phyloP scores from a whole-genome alignment of 2,329 filamentous ascomycete genomes.

The Bipolaris sorokiniana region DNA sequence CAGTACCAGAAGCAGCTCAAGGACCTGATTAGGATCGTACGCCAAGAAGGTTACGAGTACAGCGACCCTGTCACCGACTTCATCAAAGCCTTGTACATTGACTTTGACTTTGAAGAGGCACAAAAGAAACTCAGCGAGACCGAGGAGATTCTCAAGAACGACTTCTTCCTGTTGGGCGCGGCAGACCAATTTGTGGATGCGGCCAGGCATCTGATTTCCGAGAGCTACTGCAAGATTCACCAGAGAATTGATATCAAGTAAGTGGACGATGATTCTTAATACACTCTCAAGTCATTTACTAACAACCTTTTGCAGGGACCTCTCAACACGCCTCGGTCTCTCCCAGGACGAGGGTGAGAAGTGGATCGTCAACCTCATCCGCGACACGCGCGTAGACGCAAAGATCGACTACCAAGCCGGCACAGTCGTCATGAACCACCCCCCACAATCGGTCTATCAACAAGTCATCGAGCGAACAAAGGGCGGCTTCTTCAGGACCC shows the following conservation, averaged over 20 bases:
- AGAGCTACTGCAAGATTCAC: conserved; percentile 99
- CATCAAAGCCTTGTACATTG: conserved; percentile 92
- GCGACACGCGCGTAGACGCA: conserved; percentile 94
- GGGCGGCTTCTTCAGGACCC: conserved; percentile 97
- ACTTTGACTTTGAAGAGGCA: conserved; percentile 97
- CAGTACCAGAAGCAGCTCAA: conserved; percentile 99
- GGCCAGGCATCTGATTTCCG: conserved; percentile 94
- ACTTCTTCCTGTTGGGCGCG: conserved; percentile 91
- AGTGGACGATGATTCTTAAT: conserved; percentile 30
- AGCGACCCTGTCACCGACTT: conserved; percentile 95
- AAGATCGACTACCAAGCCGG: conserved; percentile 99
- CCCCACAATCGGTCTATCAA: conserved; percentile 97
- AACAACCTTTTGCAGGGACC: conserved; percentile 63
- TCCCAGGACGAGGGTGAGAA: conserved; percentile 97
- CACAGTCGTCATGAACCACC: conserved; percentile 99
- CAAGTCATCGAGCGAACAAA: conserved; percentile 99
- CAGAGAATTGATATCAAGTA: conserved; percentile 95
- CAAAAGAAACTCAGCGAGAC: conserved; percentile 85
- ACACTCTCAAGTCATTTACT: conserved; percentile 10
- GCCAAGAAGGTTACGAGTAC: conserved; percentile 98
- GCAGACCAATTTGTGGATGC: conserved; percentile 91
- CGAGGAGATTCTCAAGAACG: conserved; percentile 86
- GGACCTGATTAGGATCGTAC: conserved; percentile 92
- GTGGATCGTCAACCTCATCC: conserved; percentile 99
- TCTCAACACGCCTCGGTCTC: conserved; percentile 88